Base-by-base conservation (phyloP, 2,329 filamentous ascomycete genomes). In the Bipolaris victoriae region DNA sequence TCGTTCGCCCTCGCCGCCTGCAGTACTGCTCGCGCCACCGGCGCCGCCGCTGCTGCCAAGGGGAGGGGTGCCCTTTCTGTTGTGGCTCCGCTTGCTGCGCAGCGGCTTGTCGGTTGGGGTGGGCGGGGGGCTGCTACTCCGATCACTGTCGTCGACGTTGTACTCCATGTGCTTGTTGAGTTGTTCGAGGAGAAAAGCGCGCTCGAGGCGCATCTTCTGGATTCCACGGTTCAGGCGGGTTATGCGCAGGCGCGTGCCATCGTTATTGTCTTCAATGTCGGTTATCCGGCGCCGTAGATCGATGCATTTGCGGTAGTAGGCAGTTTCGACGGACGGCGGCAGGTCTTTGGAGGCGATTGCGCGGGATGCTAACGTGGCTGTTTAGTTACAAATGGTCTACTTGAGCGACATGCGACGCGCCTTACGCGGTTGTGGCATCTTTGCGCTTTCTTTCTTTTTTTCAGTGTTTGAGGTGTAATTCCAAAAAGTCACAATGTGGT, bases 231-330 rank as follows among this genome's bases (percentile, higher is more conserved):
- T 88, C 60, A 96, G 86, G 46, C 93, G 89, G 39, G 85, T 82
- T 62, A 97, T 90, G 49, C 92, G 90, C 51, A 91, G 81, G 52
- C 91, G 87, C 45, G 91, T 89, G 55, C 90, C 86, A 69, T 97
- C 92, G 76, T 97, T 97, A 72, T 92, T 89, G 58, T 92, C 88
- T 76, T 98, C 93, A 68, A 98, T 91, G 76, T 97, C 93, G 75
- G 88, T 90, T 63, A 95, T 91, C 60, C 95, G 90, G 69, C 91
- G 90, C 80, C 96, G 96, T 20, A 99, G 86, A 69, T 96, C 90
- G 74, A 97, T 92, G 77, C 94, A 98, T 86, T 99, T 98, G 64
- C 91, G 87, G 70, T 95, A 92, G 79, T 98, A 99, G 49, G 94
- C 93, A 75, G 94, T 90, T 78, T 99, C 94, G 62, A 98, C 92